Evolutionary conservation across 495 filamentous ascomycete genomes (phyloP), one percentile per base, ranked within the genome.

Genomic region (Neurospora tetraspora): DNA sequence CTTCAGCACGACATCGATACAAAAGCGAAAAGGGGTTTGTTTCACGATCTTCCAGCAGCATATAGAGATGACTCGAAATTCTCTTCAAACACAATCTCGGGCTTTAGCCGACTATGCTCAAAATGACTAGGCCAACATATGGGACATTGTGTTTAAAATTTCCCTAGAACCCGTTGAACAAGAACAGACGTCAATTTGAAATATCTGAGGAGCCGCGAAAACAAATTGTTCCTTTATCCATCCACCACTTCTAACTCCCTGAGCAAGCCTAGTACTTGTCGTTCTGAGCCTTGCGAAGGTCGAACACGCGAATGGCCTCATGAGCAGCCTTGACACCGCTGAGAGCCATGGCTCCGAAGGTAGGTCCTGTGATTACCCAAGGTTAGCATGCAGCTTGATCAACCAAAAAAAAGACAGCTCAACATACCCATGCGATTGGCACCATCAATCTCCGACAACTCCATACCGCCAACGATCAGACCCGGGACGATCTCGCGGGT

Each of bases 401-500:
- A 23, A 53, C 4, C n/a, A 39, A 68, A 1, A 36, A 16, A 42
- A 20, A 5, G 39, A 16, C 5, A 10, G 39, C 39, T 11, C 6
- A 18, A 77, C 81, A 72, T 77, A 83, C 83, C 92, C 92, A 94
- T 96, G 71, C 93, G 89, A 82, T 95, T 95, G 70, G 92, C 92
- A 34, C 92, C 93, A 78, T 97, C 94, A 43, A 96, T 89, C 83
- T 97, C 94, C 73, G 90, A 92, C 78, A 96, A 82, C 83, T 97
- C 93, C 94, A 97, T 97, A 34, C 94, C 94, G 70, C 93, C 93
- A n/a, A 95, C 91, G 76, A 96, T 92, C 74, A 97, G 85, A 65
- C 94, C 94, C 43, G 92, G 92, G 43, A 93, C 88, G 71, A 97
- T 86, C 86, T 96, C 94, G 73, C 94, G 87, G 53, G 94, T 96